Evolutionary conservation across 768 basidiomycete species (phyloP).

Genomic region (Boletus edulis): DNA sequence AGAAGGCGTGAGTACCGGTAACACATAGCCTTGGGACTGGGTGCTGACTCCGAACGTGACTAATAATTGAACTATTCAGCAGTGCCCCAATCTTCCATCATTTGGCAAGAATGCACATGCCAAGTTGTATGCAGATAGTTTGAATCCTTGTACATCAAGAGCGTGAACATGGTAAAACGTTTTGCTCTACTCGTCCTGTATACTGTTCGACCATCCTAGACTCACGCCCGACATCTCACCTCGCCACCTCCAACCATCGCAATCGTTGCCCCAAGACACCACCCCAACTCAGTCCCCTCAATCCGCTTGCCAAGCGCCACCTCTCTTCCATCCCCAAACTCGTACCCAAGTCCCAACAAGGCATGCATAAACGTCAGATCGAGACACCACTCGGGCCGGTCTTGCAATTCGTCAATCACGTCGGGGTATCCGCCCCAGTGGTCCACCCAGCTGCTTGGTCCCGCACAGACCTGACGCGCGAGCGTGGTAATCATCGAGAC

Average conservation of each 20-base stretch:
- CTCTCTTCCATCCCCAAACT: constrained; percentile 67
- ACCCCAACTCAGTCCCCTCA: constrained; percentile 87
- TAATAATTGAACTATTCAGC: no score
- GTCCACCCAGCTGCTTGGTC: constrained; percentile 55
- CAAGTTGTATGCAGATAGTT: no score
- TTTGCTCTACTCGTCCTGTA: background rate
- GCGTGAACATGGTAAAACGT: no score
- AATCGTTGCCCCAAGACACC: constrained; percentile 86
- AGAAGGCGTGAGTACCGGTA: no score
- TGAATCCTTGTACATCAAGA: no score
- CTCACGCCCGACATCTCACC: constrained; percentile 47
- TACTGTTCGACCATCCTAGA: background rate
- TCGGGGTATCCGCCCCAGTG: constrained; percentile 44
- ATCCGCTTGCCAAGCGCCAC: constrained; percentile 86
- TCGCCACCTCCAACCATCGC: constrained; percentile 65
- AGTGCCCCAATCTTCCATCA: no score
- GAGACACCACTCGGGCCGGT: constrained; percentile 90
- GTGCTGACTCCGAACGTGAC: no score
- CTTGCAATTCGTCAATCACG: constrained; percentile 69
- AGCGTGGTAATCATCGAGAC: constrained; percentile 61
- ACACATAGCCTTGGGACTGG: no score
- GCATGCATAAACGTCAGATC: constrained; percentile 96
- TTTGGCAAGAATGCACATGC: no score
- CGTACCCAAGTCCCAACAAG: constrained; percentile 85
- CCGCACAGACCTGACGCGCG: constrained; percentile 72